Conservation (phyloP, 176 grass and related monocot species). For the Luzula sylvatica region DNA sequence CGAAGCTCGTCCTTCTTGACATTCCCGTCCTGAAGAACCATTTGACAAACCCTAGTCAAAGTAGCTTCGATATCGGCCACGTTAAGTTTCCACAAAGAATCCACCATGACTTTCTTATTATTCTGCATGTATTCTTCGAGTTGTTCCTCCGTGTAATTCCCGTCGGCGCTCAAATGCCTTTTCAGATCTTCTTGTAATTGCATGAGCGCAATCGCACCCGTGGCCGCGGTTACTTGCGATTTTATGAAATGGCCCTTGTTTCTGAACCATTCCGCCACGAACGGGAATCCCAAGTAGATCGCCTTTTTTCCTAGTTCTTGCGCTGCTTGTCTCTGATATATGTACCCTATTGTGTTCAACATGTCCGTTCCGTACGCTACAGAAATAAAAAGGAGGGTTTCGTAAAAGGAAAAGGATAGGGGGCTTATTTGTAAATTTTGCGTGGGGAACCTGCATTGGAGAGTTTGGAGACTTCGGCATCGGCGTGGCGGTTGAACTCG, state of each 20-base stretch:
- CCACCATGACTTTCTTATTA: constrained; percentile 85
- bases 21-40: constrained; percentile 80
- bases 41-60: constrained; percentile 84
- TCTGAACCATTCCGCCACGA: constrained; percentile 97
- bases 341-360: constrained; percentile 93
- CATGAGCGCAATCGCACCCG: constrained; percentile 96
- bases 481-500: constrained; percentile 48
- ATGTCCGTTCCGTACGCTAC: constrained; percentile 89
- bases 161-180: constrained; percentile 70
- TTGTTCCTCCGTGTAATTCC: constrained; percentile 63
- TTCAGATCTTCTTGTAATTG: constrained; percentile 85
- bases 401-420: not conserved
- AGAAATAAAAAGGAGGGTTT: constrained; percentile 8
- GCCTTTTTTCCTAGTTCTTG: constrained; percentile 92
- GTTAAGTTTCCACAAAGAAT: constrained; percentile 99
- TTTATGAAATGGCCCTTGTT: constrained; percentile 98
- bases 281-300: constrained; percentile 86
- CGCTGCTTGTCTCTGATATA: constrained; percentile 91
- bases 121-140: constrained; percentile 74
- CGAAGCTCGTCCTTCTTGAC: constrained; percentile 70
- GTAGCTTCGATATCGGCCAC: constrained; percentile 98
- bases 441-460: constrained; percentile 60
- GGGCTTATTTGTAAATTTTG: too few relatives aligned
- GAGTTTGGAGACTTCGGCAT: constrained; percentile 79
- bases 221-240: constrained; percentile 93